These are phyloP conservation scores for Ormosia emarginata DNA, from an alignment of 306 rosid species.

Conservation along the genomic window DNA sequence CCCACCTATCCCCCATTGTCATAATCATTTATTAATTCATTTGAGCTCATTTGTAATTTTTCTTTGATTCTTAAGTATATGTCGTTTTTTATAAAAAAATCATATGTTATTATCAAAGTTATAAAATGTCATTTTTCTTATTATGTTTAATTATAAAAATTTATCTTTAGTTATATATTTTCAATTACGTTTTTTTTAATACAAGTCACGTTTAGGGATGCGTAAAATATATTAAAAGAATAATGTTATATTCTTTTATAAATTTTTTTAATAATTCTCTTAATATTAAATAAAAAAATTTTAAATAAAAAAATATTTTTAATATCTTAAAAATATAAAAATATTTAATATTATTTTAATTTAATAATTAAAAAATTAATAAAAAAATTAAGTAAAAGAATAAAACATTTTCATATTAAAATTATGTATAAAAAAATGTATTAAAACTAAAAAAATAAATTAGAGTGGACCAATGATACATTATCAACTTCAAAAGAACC, in stretches of 20 bases:
- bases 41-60: not conserved
- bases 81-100: too few species aligned
- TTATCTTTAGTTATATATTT: not conserved
- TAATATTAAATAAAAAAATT: too few species aligned
- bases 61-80: not conserved
- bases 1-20: conserved; percentile 32
- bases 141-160: not conserved
- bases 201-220: not conserved
- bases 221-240: not conserved
- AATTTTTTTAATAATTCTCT: too few species aligned
- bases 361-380: too few species aligned
- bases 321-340: too few species aligned
- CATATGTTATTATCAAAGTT: not conserved
- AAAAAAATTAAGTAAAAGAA: too few species aligned
- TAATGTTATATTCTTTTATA: too few species aligned
- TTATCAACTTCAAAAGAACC: not conserved
- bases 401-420: too few species aligned
- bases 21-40: not conserved
- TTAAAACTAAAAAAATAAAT: not conserved
- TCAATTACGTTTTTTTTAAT: not conserved
- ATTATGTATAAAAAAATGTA: too few species aligned
- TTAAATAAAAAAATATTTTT: not conserved
- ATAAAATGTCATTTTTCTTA: not conserved
- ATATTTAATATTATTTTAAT: too few species aligned
- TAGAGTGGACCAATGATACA: not conserved